Evolutionary conservation across 106 monocot genomes (phyloP), one percentile per base, ranked within the genome.

Genomic region (Hemerocallis citrina): DNA sequence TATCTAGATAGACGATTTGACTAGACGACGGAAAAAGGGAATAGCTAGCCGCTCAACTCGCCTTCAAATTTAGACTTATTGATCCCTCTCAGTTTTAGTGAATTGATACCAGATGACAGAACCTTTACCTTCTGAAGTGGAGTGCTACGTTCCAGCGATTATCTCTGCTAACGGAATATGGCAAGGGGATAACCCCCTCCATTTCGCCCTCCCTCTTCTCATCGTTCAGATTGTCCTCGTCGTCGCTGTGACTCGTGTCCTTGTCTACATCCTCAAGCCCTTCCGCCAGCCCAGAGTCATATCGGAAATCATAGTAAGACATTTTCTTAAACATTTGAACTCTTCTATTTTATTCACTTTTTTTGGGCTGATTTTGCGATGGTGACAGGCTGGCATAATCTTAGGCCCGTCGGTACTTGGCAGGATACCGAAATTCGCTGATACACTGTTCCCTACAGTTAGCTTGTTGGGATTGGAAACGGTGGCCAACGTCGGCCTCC

Each of bases 381-480:
- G 11, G 1, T 41, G 57, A 38, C 75, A 84, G 84, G 66, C 61
- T 5, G 84, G 84, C 15, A 72, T 84, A 21, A 40, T 84, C 22
- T 41, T 85, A 16, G 85, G 85, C 0, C 85, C 85, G 17, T 72
- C 80, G 23, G 41, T 65, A 1, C 15, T 85, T 19, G 60, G 80
- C 7, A 57, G 72, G 6, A 38, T 41, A 8, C 31, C 49, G 41
- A 32, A 66, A 23, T 80, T 73, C 69, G 52, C 27, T 47, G 11
- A 29, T 5, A 7, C 38, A 7, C 12, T 32, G 0, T 38, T 38
- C 37, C 76, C 85, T 3, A 1, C 4, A 22, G 31, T 75, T 14
- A 72, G 70, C 14, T 35, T 14, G 21, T 29, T 55, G 16, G 42
- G 72, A 23, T 50, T 85, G 6, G 38, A 80, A 17, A 52, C 74